Evolutionary conservation across 2,329 filamentous ascomycete species (phyloP).

Genomic region (Venturia carpophila): DNA sequence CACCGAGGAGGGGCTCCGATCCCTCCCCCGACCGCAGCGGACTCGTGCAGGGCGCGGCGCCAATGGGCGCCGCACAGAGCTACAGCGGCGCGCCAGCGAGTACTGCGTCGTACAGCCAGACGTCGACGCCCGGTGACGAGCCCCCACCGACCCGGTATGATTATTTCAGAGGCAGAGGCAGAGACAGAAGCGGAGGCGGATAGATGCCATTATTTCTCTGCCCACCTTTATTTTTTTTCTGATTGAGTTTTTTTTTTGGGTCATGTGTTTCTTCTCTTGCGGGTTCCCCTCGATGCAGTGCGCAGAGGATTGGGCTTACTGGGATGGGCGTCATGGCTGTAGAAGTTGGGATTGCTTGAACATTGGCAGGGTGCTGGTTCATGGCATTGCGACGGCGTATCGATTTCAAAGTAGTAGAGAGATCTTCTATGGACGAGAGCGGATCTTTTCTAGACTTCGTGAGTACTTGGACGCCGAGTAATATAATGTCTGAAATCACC

Average conservation of each 20-base stretch:
- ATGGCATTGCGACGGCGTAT: background rate
- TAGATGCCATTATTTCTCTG: background rate
- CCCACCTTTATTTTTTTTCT: background rate
- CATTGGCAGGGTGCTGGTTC: background rate
- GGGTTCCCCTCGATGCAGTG: background rate
- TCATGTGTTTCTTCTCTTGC: too few species aligned
- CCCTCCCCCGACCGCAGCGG: slow-evolving; percentile 15
- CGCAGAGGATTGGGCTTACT: background rate
- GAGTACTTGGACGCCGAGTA: too few species aligned
- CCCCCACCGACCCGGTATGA: slow-evolving; percentile 35
- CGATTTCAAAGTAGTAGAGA: too few species aligned
- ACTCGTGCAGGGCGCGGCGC: slow-evolving; percentile 23
- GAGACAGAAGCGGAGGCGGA: too few species aligned
- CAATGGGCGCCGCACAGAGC: slow-evolving; percentile 24
- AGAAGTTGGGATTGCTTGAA: background rate
- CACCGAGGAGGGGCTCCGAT: background rate
- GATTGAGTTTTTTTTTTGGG: too few species aligned
- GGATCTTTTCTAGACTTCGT: too few species aligned
- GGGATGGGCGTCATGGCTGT: too few species aligned
- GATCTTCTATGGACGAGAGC: too few species aligned
- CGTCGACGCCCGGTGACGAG: slow-evolving; percentile 25
- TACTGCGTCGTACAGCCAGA: background rate
- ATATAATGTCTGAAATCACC: too few species aligned
- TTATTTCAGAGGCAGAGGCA: slow-evolving; percentile 27
- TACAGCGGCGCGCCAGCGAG: slow-evolving; percentile 2